phyloP scores from a whole-genome alignment of 768 basidiomycete species.

The Xanthoconium purpureum region DNA sequence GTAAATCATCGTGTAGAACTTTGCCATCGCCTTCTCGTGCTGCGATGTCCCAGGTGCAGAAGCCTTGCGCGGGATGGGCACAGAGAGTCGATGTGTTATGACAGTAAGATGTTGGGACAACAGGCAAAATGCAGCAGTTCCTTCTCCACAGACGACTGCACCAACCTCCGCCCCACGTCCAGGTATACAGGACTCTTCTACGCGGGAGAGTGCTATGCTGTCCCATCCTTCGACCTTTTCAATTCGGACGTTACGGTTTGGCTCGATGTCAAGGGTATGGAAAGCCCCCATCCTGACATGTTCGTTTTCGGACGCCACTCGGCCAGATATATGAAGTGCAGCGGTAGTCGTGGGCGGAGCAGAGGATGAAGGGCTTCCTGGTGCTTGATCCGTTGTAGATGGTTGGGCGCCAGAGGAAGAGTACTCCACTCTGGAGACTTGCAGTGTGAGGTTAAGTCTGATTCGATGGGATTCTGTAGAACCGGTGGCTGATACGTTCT shows the following conservation, averaged over 20 bases:
- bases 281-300: slow-evolving; percentile 91
- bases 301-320: slow-evolving; percentile 80
- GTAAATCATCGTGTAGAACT: slow-evolving; percentile 83
- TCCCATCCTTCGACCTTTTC: slow-evolving; percentile 92
- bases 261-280: slow-evolving; percentile 92
- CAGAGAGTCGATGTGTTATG: slow-evolving; percentile 84
- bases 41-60: slow-evolving; percentile 76
- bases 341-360: slow-evolving; percentile 43
- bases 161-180: slow-evolving; percentile 95
- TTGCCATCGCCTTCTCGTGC: slow-evolving; percentile 87
- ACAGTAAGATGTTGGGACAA: slow-evolving; percentile 97
- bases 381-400: slow-evolving; percentile 43
- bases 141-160: slow-evolving; percentile 95
- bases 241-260: slow-evolving; percentile 86
- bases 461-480: slow-evolving; percentile 91
- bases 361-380: slow-evolving; percentile 25
- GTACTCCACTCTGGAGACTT: slow-evolving; percentile 78
- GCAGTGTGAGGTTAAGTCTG: slow-evolving; percentile 77
- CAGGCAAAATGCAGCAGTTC: slow-evolving; percentile 89
- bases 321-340: slow-evolving; percentile 81
- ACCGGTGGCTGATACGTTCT: slow-evolving; percentile 87
- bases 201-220: slow-evolving; percentile 73
- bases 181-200: slow-evolving; percentile 88
- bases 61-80: slow-evolving; percentile 88
- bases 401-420: slow-evolving; percentile 61